These are phyloP conservation scores for Protomyces arabidopsidicola DNA, from an alignment of 1,139 yeast genomes.

Conservation along the genomic window DNA sequence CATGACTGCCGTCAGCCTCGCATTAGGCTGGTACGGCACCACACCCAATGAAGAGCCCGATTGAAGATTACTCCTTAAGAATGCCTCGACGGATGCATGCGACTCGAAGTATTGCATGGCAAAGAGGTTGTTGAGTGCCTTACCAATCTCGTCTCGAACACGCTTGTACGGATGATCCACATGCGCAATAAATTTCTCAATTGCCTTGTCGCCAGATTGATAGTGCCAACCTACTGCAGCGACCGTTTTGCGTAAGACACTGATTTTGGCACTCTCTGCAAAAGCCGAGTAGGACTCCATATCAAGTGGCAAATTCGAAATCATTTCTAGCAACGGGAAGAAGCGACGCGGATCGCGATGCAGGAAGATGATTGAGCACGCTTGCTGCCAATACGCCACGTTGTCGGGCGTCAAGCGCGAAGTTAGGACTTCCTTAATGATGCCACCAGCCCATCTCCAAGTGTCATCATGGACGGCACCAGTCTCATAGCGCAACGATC, in stretches of 20 bases:
- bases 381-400: constrained; percentile 68
- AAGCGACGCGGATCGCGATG: constrained; percentile 58
- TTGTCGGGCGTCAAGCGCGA: constrained; percentile 73
- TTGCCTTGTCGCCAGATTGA: constrained; percentile 41
- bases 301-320: constrained; percentile 51
- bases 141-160: constrained; percentile 69
- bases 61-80: constrained; percentile 43
- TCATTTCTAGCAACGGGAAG: constrained; percentile 49
- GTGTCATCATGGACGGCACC: constrained; percentile 33
- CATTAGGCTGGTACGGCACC: constrained; percentile 33
- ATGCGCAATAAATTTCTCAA: constrained; percentile 48
- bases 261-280: constrained; percentile 59
- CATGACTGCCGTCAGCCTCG: constrained; percentile 37
- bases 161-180: constrained; percentile 39
- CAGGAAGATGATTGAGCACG: constrained; percentile 51
- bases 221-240: constrained; percentile 58
- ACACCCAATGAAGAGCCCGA: constrained; percentile 14
- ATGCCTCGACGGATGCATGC: constrained; percentile 44
- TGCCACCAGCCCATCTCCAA: constrained; percentile 49
- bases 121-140: constrained; percentile 55
- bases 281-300: constrained; percentile 60
- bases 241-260: constrained; percentile 54
- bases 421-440: constrained; percentile 52
- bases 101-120: constrained; percentile 54
- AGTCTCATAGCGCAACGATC: constrained; percentile 34